Evolutionary conservation across 352 stramenopile genomes (phyloP).

Genomic region (Globisporangium paroecandrum): DNA sequence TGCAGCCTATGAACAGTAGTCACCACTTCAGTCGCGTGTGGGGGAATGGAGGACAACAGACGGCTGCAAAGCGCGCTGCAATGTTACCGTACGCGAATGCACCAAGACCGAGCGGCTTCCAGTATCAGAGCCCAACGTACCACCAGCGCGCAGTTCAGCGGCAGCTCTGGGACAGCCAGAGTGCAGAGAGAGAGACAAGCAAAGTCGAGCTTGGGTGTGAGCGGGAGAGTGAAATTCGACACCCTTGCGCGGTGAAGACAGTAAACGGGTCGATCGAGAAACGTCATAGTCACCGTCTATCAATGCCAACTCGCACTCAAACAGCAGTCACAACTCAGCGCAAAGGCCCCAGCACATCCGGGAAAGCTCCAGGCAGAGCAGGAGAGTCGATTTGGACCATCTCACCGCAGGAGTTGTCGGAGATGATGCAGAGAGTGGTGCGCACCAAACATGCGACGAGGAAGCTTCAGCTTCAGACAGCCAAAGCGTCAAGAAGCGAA

Average conservation of each 20-base stretch:
- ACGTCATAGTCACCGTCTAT: neutral
- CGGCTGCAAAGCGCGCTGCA: neutral
- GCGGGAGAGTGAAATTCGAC: neutral
- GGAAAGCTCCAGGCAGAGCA: neutral
- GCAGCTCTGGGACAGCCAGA: slow-evolving; percentile 2
- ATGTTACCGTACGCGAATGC: neutral
- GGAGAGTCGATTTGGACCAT: slow-evolving; percentile 15
- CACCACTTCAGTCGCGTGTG: slow-evolving; percentile 1
- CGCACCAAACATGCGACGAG: neutral
- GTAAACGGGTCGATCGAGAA: neutral
- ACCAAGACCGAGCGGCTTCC: neutral
- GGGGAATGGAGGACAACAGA: neutral
- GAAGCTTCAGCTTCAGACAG: neutral
- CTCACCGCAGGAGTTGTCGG: slow-evolving; percentile 4
- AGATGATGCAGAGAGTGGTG: slow-evolving; percentile 6
- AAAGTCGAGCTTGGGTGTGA: neutral
- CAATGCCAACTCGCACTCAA: neutral
- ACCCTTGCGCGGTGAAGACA: neutral
- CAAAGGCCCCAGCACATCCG: neutral
- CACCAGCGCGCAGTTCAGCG: slow-evolving; percentile 1
- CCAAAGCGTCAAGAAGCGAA: neutral
- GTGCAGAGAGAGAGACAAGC: neutral
- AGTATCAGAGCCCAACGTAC: neutral
- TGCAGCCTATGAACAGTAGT: neutral
- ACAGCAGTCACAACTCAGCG: neutral